Conservation (phyloP, 805 yeast genomes). For the Zygotorulaspora danielsina region DNA sequence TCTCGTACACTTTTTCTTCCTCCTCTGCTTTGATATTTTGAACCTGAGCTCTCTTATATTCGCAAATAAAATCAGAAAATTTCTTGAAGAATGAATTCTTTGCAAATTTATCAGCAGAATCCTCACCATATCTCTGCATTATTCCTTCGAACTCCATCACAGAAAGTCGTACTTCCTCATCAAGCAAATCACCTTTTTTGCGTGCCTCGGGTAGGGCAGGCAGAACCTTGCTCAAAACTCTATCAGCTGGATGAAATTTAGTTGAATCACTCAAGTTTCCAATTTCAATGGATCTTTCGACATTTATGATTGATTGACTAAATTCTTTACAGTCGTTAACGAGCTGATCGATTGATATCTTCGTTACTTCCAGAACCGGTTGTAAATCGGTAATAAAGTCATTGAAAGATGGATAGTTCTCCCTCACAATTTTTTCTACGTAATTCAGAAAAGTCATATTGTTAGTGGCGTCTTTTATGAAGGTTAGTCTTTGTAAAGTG, state of each 20-base stretch:
- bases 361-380: constrained; percentile 56
- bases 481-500: constrained; percentile 83
- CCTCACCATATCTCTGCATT: constrained; percentile 90
- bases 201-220: constrained; percentile 73
- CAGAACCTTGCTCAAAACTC: constrained; percentile 54
- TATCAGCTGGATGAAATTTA: constrained; percentile 79
- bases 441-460: constrained; percentile 87
- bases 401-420: constrained; percentile 73
- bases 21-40: constrained; percentile 82
- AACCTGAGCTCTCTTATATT: constrained; percentile 71
- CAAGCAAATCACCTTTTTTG: constrained; percentile 59
- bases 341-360: constrained; percentile 77
- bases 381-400: constrained; percentile 69
- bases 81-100: constrained; percentile 69
- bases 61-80: constrained; percentile 72
- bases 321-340: constrained; percentile 66
- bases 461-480: constrained; percentile 85
- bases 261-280: constrained; percentile 83
- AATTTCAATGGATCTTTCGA: constrained; percentile 64
- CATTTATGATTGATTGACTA: constrained; percentile 58
- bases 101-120: constrained; percentile 61
- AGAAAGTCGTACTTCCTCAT: constrained; percentile 59
- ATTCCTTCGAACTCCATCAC: constrained; percentile 61
- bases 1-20: constrained; percentile 71
- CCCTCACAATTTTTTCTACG: constrained; percentile 83